Evolutionary conservation across 768 basidiomycete genomes (phyloP), one percentile per base, ranked within the genome.

Genomic region (Leccinum boreale): DNA sequence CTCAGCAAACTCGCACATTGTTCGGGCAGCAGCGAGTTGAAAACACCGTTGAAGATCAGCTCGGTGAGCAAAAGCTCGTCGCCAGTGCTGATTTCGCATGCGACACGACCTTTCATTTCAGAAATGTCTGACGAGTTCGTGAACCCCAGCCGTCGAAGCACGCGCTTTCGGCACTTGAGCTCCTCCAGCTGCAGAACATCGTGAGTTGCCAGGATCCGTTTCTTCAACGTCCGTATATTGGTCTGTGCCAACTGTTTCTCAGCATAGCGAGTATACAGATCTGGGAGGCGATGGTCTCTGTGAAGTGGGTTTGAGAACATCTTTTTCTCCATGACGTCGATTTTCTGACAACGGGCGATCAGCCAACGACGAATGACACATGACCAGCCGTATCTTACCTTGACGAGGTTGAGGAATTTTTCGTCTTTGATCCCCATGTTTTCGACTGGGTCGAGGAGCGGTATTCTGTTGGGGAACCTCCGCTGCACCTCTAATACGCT

Each of bases 341-440:
- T 96, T 90, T 96, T 96, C 92, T 96, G 66, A 14, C 4, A 12
- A 12, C 17, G 15, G 29, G 8, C 12, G 46, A 48, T 69, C 28
- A 46, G 50, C 23, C 44, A 46, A 50, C 23, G 47, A 26, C 12
- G 15, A 21, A 31, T 53, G 33, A 6, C 28, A 23, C 12, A 8
- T 5, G 4, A 23, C 10, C 3, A 24, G 10, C 10, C n/a, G 23
- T 24, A 12, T 68, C 74, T 45, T 56, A 94, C 95, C 75, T 91
- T 83, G 55, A 98, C 81, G 1, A 98, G 81, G 50, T 86, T 84
- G 67, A 84, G 84, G 77, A 99, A 99, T 64, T 90, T 93, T 35
- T 92, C 90, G 64, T 98, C 97, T 57, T 89, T 92, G 70, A 99
- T 97, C 10, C 86, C 87, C 94, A 98, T 94, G 69, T 98, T 93